These are phyloP conservation scores for Staphylotrichum longicolle DNA, from an alignment of 495 filamentous ascomycete species.

Conservation along the genomic window DNA sequence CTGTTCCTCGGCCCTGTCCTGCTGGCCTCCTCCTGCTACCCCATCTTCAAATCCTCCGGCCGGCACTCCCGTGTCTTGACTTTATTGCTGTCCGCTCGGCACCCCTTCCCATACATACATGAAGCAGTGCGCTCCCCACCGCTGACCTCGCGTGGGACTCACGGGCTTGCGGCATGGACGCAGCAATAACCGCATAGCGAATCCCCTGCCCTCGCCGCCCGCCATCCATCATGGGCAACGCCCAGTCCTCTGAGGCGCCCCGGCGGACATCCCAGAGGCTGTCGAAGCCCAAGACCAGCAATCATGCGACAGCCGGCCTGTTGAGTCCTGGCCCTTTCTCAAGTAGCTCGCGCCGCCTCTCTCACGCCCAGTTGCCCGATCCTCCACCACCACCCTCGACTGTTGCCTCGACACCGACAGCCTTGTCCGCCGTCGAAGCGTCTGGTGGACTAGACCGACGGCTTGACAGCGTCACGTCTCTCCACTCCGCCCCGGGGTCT, in stretches of 20 bases:
- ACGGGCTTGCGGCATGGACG: conserved; percentile 41
- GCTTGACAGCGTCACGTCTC: conserved; percentile 25
- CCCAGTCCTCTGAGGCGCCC: conserved; percentile 43
- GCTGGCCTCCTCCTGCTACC: not conserved
- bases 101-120: conserved; percentile 23
- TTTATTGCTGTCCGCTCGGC: conserved; percentile 19
- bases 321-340: conserved; percentile 39
- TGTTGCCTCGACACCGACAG: conserved; percentile 24
- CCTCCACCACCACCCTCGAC: conserved; percentile 24
- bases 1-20: not conserved
- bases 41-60: conserved; percentile 11
- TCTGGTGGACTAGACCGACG: conserved; percentile 11
- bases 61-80: conserved; percentile 21
- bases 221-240: conserved; percentile 44
- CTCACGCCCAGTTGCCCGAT: conserved; percentile 28
- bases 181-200: conserved; percentile 42
- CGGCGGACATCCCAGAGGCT: conserved; percentile 45
- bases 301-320: conserved; percentile 46
- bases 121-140: conserved; percentile 25
- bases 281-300: conserved; percentile 48
- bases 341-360: conserved; percentile 36
- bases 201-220: conserved; percentile 29
- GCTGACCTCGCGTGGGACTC: conserved; percentile 21
- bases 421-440: conserved; percentile 18
- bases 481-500: conserved; percentile 17